Evolutionary conservation across 2,329 filamentous ascomycete genomes (phyloP).

Genomic region (Geoglossum cookeanum): DNA sequence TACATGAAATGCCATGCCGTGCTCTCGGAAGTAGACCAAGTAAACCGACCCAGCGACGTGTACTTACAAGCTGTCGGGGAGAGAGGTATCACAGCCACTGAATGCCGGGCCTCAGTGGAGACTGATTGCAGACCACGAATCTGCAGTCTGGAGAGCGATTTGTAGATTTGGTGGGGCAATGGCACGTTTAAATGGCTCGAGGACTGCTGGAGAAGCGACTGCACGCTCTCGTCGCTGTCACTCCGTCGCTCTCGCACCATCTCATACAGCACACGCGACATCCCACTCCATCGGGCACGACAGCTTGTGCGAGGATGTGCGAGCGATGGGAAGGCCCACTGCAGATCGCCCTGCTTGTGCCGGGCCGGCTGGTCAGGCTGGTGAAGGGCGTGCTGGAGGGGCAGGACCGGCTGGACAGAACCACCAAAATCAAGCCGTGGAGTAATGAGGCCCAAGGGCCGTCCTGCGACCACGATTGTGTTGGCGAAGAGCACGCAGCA

Average conservation of each 20-base stretch:
- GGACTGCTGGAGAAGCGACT: background rate
- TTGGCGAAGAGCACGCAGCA: background rate
- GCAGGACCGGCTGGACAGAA: slow-evolving; percentile 14
- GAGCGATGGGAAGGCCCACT: background rate
- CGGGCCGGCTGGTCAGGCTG: slow-evolving; percentile 18
- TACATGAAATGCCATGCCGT: background rate
- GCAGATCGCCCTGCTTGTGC: slow-evolving; percentile 12
- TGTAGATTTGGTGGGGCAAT: background rate
- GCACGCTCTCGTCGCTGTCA: no score
- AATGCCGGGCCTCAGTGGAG: background rate
- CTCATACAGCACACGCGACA: background rate
- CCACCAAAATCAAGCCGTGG: slow-evolving; percentile 14
- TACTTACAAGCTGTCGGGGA: background rate
- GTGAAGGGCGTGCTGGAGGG: slow-evolving; percentile 21
- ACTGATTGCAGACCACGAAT: background rate
- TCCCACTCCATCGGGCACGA: background rate
- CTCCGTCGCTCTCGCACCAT: no score
- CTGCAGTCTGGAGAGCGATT: background rate
- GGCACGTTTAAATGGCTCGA: background rate
- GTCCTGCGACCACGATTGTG: background rate
- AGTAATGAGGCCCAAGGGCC: slow-evolving; percentile 5
- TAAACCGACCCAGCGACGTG: background rate
- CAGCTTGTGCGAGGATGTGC: background rate
- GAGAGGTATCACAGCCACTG: background rate
- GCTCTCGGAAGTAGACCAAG: background rate